Base-by-base conservation (phyloP, 495 filamentous ascomycete genomes). In the Penicillium lagena region DNA sequence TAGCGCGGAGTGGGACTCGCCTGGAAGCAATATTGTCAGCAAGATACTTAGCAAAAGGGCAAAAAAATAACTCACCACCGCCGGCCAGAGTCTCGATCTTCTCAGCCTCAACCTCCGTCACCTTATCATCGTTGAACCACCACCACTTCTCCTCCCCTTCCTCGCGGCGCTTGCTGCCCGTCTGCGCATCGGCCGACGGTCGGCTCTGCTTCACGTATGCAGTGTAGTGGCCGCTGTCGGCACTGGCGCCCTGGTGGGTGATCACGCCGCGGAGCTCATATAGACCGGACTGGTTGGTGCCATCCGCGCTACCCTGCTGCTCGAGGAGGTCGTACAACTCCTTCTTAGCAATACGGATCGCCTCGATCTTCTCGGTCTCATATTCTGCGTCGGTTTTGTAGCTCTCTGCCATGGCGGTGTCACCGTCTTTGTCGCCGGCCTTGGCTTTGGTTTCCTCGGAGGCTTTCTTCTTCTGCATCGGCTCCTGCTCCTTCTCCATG, bases 41-140 rank as follows among this genome's bases (percentile, higher is more conserved):
- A 15, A 22, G 28, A 33, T 28, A 17, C 15, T 12, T 31, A 1
- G 36, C 34, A 30, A 29, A 9, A 11, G 7, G 39, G 12, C 12
- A 9, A 33, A 33, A 2, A 7, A 32, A 12, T 39, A 31, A 68
- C 80, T 66, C 67, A 82, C 93, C 93, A 58, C 93, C 93, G 49
- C 93, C 93, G 41, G 89, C 77, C 48, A 98, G 75, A 7, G 84
- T 82, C 57, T 91, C 85, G 51, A 98, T 94, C 71, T 93, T 95
- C 53, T 96, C 89, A 8, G 78, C 67, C 4, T 90, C 83, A 27
- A 98, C 93, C 67, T 97, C 94, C 33, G 85, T 80, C 9, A 98
- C 94, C 64, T 91, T 95, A 57, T 98, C 94, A 55, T 98, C 93
- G 60, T 98, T 96, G 76, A 98, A 98, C 90, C 93, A 97, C 89